Percentiles rank a stretch among this genome's conserved stretches.
Evolutionary conservation across 2,329 filamentous ascomycete genomes (phyloP).

Genomic region (Dactylellina drechsleri): DNA sequence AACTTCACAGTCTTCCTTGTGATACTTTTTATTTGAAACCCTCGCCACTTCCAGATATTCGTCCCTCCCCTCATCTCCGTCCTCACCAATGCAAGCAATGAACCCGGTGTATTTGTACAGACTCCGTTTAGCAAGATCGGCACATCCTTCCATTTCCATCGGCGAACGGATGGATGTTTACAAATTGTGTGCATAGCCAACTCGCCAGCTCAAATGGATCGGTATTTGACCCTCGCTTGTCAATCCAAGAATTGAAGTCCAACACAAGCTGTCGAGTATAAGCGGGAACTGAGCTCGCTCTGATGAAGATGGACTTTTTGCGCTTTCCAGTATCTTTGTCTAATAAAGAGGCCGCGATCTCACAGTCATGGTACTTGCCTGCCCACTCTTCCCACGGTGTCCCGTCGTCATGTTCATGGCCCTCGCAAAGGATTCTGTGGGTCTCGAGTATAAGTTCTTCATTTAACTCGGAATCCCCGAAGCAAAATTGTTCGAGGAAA

Average conservation of each 20-base stretch:
- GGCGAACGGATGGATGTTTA: conserved; percentile 31
- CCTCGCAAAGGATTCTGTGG: conserved; percentile 22
- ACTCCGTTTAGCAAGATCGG: conserved; percentile 36
- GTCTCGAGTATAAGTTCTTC: conserved; percentile 29
- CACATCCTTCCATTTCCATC: conserved; percentile 34
- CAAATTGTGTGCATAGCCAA: conserved; percentile 32
- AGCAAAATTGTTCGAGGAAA: conserved; percentile 18
- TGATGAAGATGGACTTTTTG: conserved; percentile 31
- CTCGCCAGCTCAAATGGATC: conserved; percentile 20
- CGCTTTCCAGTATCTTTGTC: neutral
- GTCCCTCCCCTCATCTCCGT: conserved; percentile 14
- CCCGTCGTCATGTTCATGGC: conserved; percentile 12
- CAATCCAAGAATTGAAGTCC: conserved; percentile 35
- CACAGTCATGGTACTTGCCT: conserved; percentile 26
- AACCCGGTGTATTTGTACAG: conserved; percentile 35
- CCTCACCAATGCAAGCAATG: conserved; percentile 23
- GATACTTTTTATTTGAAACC: conserved; percentile 2
- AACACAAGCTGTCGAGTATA: conserved; percentile 5
- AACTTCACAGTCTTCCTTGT: conserved; percentile 34
- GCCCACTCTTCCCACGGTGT: conserved; percentile 26
- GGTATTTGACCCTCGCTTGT: neutral
- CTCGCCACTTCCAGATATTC: conserved; percentile 50
- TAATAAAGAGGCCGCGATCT: conserved; percentile 45
- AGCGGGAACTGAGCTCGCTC: conserved; percentile 6
- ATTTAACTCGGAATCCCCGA: neutral